phyloP scores from a whole-genome alignment of 2,329 filamentous ascomycete genomes.

The Annulohypoxylon truncatum region DNA sequence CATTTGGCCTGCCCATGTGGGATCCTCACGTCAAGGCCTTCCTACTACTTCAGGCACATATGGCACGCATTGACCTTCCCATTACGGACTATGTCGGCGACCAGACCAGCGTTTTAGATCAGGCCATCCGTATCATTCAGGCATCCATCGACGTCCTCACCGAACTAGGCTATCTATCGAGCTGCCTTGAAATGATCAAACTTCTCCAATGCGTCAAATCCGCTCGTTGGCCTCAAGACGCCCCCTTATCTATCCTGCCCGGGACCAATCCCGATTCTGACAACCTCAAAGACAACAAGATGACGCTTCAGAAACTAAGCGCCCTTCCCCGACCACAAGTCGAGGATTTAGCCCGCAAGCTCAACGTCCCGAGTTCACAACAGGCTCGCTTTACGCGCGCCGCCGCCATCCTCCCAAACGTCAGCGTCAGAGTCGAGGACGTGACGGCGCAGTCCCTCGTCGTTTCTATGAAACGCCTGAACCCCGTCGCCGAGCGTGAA shows the following conservation, averaged over 20 bases:
- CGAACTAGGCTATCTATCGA: conserved; percentile 84
- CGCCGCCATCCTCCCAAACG: conserved; percentile 73
- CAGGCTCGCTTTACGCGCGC: conserved; percentile 67
- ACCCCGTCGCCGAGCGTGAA: conserved; percentile 72
- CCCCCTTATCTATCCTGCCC: conserved; percentile 82
- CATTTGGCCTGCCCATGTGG: conserved; percentile 89
- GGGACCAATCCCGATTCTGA: conserved; percentile 67
- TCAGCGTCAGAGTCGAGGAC: conserved; percentile 71
- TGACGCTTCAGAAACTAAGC: conserved; percentile 56
- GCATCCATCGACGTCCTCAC: conserved; percentile 93
- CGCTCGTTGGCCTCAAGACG: conserved; percentile 88
- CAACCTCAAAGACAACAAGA: conserved; percentile 52
- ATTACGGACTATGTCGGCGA: conserved; percentile 98
- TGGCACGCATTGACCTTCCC: conserved; percentile 90
- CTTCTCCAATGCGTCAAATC: conserved; percentile 93
- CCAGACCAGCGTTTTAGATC: conserved; percentile 88
- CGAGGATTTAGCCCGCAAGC: conserved; percentile 59
- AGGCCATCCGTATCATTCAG: conserved; percentile 96
- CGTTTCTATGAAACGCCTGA: conserved; percentile 73
- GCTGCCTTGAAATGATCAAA: conserved; percentile 82
- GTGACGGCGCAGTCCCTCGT: conserved; percentile 72
- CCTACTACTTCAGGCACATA: conserved; percentile 91
- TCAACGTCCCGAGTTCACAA: conserved; percentile 61
- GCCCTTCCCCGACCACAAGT: conserved; percentile 38
- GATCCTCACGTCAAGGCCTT: conserved; percentile 98